phyloP scores from a whole-genome alignment of 495 filamentous ascomycete genomes.

The Penicillium antarcticum region DNA sequence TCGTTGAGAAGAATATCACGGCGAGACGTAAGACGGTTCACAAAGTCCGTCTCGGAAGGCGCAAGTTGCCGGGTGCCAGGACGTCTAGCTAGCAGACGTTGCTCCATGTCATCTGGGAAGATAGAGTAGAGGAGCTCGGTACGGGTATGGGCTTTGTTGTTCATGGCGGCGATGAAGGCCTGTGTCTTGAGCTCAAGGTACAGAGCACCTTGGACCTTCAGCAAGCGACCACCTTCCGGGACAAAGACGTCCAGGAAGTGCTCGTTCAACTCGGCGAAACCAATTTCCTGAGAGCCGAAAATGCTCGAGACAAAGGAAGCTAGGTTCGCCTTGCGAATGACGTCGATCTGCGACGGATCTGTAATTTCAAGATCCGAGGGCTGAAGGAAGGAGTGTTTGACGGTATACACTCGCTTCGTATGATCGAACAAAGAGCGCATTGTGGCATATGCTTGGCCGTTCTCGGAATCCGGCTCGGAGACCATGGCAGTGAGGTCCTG shows the following conservation, averaged over 20 bases:
- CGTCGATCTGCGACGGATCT: slow-evolving; percentile 64
- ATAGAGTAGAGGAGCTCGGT: slow-evolving; percentile 69
- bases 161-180: slow-evolving; percentile 71
- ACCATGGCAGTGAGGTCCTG: slow-evolving; percentile 72
- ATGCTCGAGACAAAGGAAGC: slow-evolving; percentile 80
- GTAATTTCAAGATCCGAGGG: slow-evolving; percentile 68
- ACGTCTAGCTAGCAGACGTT: slow-evolving; percentile 59
- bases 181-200: slow-evolving; percentile 86
- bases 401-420: slow-evolving; percentile 75
- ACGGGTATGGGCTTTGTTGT: slow-evolving; percentile 58
- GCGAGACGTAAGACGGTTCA: slow-evolving; percentile 59
- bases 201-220: slow-evolving; percentile 67
- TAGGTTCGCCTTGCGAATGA: slow-evolving; percentile 81
- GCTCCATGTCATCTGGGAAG: slow-evolving; percentile 69
- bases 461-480: slow-evolving; percentile 69
- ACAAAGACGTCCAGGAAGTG: slow-evolving; percentile 83
- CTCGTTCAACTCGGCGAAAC: slow-evolving; percentile 78
- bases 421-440: slow-evolving; percentile 79
- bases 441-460: slow-evolving; percentile 74
- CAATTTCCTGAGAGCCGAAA: slow-evolving; percentile 79
- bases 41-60: slow-evolving; percentile 71
- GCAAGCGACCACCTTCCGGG: slow-evolving; percentile 65
- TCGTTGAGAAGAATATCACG: slow-evolving; percentile 65
- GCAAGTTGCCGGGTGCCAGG: slow-evolving; percentile 62
- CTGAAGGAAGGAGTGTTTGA: slow-evolving; percentile 65